These are phyloP conservation scores for Xylariaceae sp. DNA, from an alignment of 2,329 filamentous ascomycete genomes.

Conservation along the genomic window DNA sequence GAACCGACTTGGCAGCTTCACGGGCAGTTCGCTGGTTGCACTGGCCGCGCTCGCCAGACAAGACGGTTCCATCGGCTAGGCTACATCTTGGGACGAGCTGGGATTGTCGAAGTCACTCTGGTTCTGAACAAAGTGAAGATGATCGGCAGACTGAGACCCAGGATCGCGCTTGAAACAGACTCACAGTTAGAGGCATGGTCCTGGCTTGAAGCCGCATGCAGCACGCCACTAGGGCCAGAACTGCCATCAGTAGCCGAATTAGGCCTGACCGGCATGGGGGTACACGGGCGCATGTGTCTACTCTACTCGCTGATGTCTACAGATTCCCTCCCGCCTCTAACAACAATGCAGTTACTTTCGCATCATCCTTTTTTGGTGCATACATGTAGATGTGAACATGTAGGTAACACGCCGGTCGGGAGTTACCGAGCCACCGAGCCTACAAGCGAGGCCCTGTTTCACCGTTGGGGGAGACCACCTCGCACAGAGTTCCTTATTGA, in stretches of 20 bases:
- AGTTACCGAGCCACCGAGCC: slow-evolving; percentile 19
- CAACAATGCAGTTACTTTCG: too few species aligned
- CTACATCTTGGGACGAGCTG: background rate
- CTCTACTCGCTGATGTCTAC: slow-evolving; percentile 8
- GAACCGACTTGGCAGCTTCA: too few species aligned
- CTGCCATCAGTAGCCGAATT: slow-evolving; percentile 33
- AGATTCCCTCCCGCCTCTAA: too few species aligned
- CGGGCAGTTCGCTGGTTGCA: too few species aligned
- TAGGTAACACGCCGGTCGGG: slow-evolving; percentile 18
- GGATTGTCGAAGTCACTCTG: background rate
- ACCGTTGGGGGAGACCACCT: slow-evolving; percentile 1
- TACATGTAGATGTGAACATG: too few species aligned
- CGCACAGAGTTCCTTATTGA: background rate
- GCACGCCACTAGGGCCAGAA: slow-evolving; percentile 18
- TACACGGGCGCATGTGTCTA: background rate
- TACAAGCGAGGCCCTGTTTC: slow-evolving; percentile 7
- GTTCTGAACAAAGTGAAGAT: slow-evolving; percentile 12
- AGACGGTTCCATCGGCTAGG: too few species aligned
- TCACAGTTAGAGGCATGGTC: slow-evolving; percentile 17
- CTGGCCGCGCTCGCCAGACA: too few species aligned
- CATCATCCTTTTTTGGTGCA: too few species aligned
- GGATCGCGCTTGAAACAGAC: slow-evolving; percentile 40
- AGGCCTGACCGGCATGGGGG: slow-evolving; percentile 27
- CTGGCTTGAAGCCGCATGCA: slow-evolving; percentile 25
- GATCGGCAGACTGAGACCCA: slow-evolving; percentile 44